Base-by-base conservation (phyloP, 192 early-diverging fungal genomes). In the Coemansia sp. region DNA sequence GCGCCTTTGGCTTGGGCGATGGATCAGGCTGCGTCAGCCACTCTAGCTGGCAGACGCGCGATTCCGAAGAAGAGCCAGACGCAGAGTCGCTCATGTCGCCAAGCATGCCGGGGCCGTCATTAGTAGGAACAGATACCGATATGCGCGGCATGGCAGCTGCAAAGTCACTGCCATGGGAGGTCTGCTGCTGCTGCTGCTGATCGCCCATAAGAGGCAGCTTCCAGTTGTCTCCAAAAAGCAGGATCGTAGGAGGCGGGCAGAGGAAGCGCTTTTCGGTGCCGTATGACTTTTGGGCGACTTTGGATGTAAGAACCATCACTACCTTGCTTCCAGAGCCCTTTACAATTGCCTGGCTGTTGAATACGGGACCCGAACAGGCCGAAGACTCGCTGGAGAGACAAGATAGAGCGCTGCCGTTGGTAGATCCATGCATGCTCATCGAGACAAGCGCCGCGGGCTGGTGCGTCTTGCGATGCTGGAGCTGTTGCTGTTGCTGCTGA, bases 271-370 rank as follows among this genome's bases (percentile, higher is more conserved):
- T 95, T 68, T 97, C 95, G 32, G 87, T 90, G 25, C 93, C 95
- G 64, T 97, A 97, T 3, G 88, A 90, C 61, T 97, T 97, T 82
- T 97, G 94, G 6, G 89, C 93, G 4, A 94, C 93, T 55, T 91
- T 93, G 20, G 90, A 87, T 29, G 91, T 91, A 51, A 92, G 72
- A 19, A 96, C 85, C 60, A 95, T 69, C 10, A 94, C 85, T 13
- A 84, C 64, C 58, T 83, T 61, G 85, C 45, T 72, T 67, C 73
- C 77, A 9, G 56, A 61, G 47, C 76, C 76, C n/a, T 46, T 64
- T n/a, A 79, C 76, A 1, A 73, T 58, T 1, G 76, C 76, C 71
- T 79, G 76, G 70, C 76, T 73, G 76, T 79, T 79, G 53, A 73
- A 73, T 18, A 60, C 71, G 1, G 67, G 71, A 4, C 67, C 71